Base-by-base conservation (phyloP, 2,329 filamentous ascomycete species). In the Elsinoe perseae region DNA sequence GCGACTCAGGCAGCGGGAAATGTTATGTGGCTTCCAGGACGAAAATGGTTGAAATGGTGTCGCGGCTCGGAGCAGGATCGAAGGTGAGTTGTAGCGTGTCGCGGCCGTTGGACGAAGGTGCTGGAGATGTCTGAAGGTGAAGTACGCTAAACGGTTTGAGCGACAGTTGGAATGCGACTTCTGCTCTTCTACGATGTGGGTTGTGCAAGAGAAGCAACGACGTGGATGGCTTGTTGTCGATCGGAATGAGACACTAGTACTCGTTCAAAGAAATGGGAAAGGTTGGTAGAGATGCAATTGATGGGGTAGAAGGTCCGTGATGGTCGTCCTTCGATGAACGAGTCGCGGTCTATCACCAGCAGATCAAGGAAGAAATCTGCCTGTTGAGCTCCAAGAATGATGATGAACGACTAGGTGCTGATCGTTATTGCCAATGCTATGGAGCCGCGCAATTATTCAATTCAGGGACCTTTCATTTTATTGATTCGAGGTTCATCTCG, bases 1-100 rank as follows among this genome's bases (percentile, higher is more conserved):
- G 40, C 53, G 46, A 44, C 28, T 36, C 40, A 44, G 27, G 40
- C 53, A 56, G 53, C 30, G 53, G 53, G n/a, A 12, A 12, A 27
- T 23, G 25, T 28, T 23, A 36, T 25, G 28, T 25, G 23, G n/a
- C 27, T 25, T 56, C 53, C 28, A 42, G 38, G 28, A 25, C 23
- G 52, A 43, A 38, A 27, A 25, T 54, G 28, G 34, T 6, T 42
- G n/a, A 30, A 18, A 8, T 54, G 21, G 23, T 53, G 21, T 40
- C 12, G 18, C 20, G 23, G 52, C 21, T 42, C 23, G 23, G 20
- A 28, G 25, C 3, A 18, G 34, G 30, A 14, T n/a, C 7, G 14
- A 8, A 30, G 32, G 27, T 27, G 9, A 54, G 50, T 20, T 30
- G 52, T 28, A 42, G 52, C 34, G 52, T 44, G 34, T 54, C 52